Evolutionary conservation across 2,329 filamentous ascomycete genomes (phyloP), one percentile per base, ranked within the genome.

Genomic region (Lachnellula occidentalis): DNA sequence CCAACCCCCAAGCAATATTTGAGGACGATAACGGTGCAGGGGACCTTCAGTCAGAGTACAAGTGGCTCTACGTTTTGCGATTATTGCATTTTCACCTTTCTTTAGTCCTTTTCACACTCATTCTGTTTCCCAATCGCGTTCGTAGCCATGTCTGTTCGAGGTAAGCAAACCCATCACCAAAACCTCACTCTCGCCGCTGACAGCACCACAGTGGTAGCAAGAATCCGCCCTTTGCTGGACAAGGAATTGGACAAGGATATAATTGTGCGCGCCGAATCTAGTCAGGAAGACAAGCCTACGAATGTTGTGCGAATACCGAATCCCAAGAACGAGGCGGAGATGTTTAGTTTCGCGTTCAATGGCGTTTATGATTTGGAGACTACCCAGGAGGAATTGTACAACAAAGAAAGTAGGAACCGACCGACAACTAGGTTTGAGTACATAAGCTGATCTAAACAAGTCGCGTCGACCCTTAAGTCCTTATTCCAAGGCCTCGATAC

Each of bases 271-370:
- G 80, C 84, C 8, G 85, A 85, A 47, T 82, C 79, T 58, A 80
- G 77, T 54, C 80, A 85, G 50, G 74, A 81, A 46, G 80, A 80
- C 61, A 80, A 78, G 61, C 78, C 83, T 19, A 82, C 80, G 58
- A 85, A 79, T 24, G 74, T 95, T 31, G 84, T 97, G 67, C 87
- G 88, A 70, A 95, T 97, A 66, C 92, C 92, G 3, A 96, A 91
- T 68, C 92, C 92, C 0, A 96, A 94, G 76, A 96, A 96, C 67
- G 88, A 90, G 61, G 77, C 81, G 21, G 92, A 97, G 72, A 88
- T 92, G 67, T 97, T 92, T 73, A 91, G 88, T 51, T 99, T 97
- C 70, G 83, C 92, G 50, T 97, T 97, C 78, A 95, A 94, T 76
- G 83, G 88, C 63, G 92, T 97, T 53, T 97, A 96, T 71, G 90